phyloP scores from a whole-genome alignment of 2,329 filamentous ascomycete genomes.

The Talaromyces piceae region DNA sequence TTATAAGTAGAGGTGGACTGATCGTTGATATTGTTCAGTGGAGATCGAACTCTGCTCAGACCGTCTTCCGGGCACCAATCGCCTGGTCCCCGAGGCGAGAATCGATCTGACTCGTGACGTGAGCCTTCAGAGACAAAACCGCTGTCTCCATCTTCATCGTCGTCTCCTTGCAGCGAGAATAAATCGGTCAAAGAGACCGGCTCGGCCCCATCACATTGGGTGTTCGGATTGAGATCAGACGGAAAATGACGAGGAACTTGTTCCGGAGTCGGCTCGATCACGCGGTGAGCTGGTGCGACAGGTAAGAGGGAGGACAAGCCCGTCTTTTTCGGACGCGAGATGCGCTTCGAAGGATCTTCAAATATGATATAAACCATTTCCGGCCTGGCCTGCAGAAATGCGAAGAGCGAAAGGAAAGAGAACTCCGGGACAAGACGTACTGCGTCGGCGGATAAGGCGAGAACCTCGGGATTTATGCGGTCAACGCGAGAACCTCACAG shows the following conservation, averaged over 20 bases:
- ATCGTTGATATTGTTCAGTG: neutral
- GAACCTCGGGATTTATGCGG: neutral
- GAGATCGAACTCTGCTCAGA: neutral
- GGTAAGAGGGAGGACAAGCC: neutral
- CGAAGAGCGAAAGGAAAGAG: neutral
- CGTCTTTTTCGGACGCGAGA: neutral
- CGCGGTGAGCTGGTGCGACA: neutral
- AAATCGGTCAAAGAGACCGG: neutral
- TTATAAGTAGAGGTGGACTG: neutral
- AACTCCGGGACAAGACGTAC: neutral
- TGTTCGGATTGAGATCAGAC: neutral
- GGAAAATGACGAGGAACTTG: neutral
- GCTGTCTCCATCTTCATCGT: neutral
- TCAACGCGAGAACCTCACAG: neutral
- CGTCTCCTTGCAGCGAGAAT: neutral
- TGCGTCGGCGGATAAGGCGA: neutral
- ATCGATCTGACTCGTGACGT: neutral
- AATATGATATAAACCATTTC: neutral
- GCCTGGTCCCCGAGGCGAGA: neutral
- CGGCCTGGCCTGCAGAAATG: neutral
- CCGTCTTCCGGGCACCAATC: neutral
- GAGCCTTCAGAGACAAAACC: neutral
- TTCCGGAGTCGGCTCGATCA: neutral
- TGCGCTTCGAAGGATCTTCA: neutral
- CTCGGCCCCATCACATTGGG: neutral